phyloP scores from a whole-genome alignment of 106 monocot genomes.

The Allium cepa region DNA sequence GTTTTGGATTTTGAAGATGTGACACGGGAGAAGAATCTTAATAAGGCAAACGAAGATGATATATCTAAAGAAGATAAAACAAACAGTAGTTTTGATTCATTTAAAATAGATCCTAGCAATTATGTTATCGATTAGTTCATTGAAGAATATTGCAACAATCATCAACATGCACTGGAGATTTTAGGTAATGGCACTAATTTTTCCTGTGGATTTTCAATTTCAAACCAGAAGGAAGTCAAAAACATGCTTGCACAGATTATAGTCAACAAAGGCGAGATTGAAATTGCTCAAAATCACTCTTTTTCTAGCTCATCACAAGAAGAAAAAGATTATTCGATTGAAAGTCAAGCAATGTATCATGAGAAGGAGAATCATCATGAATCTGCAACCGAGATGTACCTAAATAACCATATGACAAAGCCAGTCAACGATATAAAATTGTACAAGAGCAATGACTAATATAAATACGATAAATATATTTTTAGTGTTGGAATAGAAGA shows the following conservation, averaged over 20 bases:
- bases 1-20: no score
- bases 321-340: background rate
- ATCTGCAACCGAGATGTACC: background rate
- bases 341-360: background rate
- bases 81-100: background rate
- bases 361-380: background rate
- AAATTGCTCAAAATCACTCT: no score
- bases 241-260: no score
- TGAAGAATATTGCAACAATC: background rate
- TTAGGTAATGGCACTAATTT: no score
- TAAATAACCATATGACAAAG: background rate
- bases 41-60: no score
- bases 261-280: no score
- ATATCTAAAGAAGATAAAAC: background rate
- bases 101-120: slow-evolving; percentile 4
- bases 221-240: no score
- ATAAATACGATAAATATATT: background rate
- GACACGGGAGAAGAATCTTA: no score
- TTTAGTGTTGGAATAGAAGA: background rate
- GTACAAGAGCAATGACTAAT: background rate
- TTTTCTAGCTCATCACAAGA: background rate
- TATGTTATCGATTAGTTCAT: background rate
- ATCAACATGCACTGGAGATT: background rate
- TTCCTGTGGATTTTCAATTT: no score
- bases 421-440: background rate